These are phyloP conservation scores for Amanita jacksonii DNA, from an alignment of 768 basidiomycete species.

Conservation along the genomic window DNA sequence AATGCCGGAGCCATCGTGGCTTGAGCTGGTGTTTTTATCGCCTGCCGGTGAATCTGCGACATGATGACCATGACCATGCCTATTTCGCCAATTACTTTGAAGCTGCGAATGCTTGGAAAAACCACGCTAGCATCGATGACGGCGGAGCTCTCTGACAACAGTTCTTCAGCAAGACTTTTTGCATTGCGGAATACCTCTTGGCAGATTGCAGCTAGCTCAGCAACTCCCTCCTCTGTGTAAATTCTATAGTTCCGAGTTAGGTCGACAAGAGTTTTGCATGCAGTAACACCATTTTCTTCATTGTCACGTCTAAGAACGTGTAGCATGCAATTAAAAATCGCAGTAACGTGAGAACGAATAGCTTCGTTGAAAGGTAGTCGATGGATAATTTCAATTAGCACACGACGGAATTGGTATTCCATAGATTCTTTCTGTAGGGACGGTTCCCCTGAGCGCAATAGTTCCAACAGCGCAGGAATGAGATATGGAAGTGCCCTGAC, in stretches of 20 bases:
- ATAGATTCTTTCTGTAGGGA: constrained; percentile 55
- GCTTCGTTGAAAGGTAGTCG: constrained; percentile 76
- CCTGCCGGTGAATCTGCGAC: constrained; percentile 66
- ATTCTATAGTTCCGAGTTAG: constrained; percentile 70
- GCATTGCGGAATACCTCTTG: constrained; percentile 73
- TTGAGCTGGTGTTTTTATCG: constrained; percentile 58
- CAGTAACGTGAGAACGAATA: constrained; percentile 55
- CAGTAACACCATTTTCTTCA: constrained; percentile 87
- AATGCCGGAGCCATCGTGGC: constrained; percentile 71
- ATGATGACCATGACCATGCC: constrained; percentile 87
- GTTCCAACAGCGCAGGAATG: constrained; percentile 63
- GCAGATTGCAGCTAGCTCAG: constrained; percentile 75
- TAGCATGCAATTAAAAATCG: constrained; percentile 74
- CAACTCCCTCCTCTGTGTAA: constrained; percentile 61
- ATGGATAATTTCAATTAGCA: constrained; percentile 82
- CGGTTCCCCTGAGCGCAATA: constrained; percentile 60
- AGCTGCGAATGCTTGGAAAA: constrained; percentile 71
- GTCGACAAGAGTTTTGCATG: constrained; percentile 90
- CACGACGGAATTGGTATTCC: constrained; percentile 79
- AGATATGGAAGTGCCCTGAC: constrained; percentile 61
- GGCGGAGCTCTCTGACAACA: constrained; percentile 59
- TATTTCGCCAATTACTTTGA: constrained; percentile 92
- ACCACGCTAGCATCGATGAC: constrained; percentile 45
- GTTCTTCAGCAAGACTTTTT: constrained; percentile 58
- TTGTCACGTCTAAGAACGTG: constrained; percentile 83